Evolutionary conservation across 768 basidiomycete species (phyloP), one percentile per base, ranked within the genome.

Genomic region (Suillus plorans): DNA sequence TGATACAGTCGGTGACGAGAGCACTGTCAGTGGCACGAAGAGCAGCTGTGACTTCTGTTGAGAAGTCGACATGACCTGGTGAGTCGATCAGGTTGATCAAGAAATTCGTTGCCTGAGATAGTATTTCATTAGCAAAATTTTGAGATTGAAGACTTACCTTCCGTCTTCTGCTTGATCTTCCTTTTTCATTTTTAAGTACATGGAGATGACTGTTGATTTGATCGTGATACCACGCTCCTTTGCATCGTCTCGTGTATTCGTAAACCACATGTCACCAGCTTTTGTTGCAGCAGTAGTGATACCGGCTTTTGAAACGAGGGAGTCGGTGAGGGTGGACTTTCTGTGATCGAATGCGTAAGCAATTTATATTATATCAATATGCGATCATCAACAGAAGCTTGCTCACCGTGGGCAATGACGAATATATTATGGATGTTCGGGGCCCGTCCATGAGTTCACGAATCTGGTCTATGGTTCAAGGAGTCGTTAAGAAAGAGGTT

Each of bases 61-160:
- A 99, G 86, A 99, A 99, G 80, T 99, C 97, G 80, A 99, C 97
- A 87, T 99, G 97, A 73, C 97, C 97, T 62, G 97, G 97, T 9
- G 96, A 98, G 79, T 99, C 97, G 84, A 99, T 99, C 82, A 99
- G 82, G 83, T 99, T 99, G 86, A 99, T 98, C 86, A 99, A 87
- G 87, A 99, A 99, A 28, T 78, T 98, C 94, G 76, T 88, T 85
- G 69, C 95, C 95, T 89, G 65, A 62, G 50, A 31, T 34, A 53
- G 55, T 53, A 45, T 61, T 58, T 42, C 49, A 68, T 66, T 62
- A 42, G 41, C 45, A 64, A 49, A 28, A 64, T 61, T 66, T 47
- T 62, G 47, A 64, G 39, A 55, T 60, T 63, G 63, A 62, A 18
- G 44, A 77, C 86, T 64, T 70, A 91, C 95, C 95, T 0, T 88